These are phyloP conservation scores for Fomes fomentarius DNA, from an alignment of 1,284 basidiomycete species.

Conservation along the genomic window DNA sequence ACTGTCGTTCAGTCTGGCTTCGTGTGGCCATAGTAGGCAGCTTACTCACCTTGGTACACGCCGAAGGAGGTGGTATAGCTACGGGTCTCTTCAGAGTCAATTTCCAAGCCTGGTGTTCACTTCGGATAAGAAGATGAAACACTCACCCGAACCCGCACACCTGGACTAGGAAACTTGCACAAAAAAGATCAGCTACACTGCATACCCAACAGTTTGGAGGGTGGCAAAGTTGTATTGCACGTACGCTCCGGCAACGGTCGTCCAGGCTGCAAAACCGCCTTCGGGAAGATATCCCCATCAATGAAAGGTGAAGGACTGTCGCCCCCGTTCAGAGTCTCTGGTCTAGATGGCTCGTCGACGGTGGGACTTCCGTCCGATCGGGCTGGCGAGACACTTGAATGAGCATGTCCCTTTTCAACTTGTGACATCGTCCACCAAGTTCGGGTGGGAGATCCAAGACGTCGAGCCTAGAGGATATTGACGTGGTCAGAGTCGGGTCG, in stretches of 20 bases:
- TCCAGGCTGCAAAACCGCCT: conserved; percentile 10
- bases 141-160: conserved; percentile 29
- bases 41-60: conserved; percentile 44
- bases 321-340: neutral
- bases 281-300: conserved; percentile 2
- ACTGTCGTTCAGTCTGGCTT: neutral
- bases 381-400: conserved; percentile 3
- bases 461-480: too few species aligned
- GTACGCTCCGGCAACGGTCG: conserved; percentile 14
- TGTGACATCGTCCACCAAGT: conserved; percentile 10
- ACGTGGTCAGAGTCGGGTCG: too few species aligned
- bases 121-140: too few species aligned
- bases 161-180: conserved; percentile 21
- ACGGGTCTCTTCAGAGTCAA: too few species aligned
- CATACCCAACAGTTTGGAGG: neutral
- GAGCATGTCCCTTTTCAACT: neutral
- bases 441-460: too few species aligned
- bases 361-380: conserved; percentile 9
- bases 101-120: too few species aligned
- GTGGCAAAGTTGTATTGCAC: neutral
- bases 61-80: conserved; percentile 47
- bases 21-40: neutral
- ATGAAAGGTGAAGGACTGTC: neutral
- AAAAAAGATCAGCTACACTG: neutral
- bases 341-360: conserved; percentile 2